Evolutionary conservation across 768 basidiomycete genomes (phyloP).

Genomic region (Polyporus arcularius): DNA sequence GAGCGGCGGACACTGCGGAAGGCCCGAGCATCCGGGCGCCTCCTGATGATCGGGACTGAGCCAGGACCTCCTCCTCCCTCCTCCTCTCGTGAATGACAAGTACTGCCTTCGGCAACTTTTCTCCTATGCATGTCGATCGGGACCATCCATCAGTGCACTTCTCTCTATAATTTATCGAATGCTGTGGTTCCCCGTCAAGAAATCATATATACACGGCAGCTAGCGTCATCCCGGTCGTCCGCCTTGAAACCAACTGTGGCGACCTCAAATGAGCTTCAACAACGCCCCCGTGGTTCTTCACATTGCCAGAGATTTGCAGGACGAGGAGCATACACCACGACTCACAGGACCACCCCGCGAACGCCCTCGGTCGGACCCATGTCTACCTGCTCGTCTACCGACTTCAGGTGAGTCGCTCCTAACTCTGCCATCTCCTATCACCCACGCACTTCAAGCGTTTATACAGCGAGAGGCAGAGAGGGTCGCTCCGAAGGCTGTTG

Average conservation of each 20-base stretch:
- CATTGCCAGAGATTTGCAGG: slow-evolving; percentile 30
- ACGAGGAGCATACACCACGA: slow-evolving; percentile 5
- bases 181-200: background rate
- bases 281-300: slow-evolving; percentile 41
- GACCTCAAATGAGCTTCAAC: slow-evolving; percentile 41
- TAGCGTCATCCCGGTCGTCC: background rate
- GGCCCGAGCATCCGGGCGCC: too few relatives aligned
- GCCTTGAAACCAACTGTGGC: slow-evolving; percentile 1
- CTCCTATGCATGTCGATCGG: too few relatives aligned
- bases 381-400: slow-evolving; percentile 71
- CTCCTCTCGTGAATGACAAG: too few relatives aligned
- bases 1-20: too few relatives aligned
- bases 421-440: slow-evolving; percentile 1
- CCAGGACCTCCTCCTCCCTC: too few relatives aligned
- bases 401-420: slow-evolving; percentile 49
- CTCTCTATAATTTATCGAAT: background rate
- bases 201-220: background rate
- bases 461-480: slow-evolving; percentile 69
- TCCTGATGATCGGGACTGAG: too few relatives aligned
- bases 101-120: too few relatives aligned
- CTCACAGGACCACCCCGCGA: slow-evolving; percentile 30
- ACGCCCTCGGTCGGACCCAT: slow-evolving; percentile 50
- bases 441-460: slow-evolving; percentile 48
- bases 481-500: slow-evolving; percentile 51
- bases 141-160: too few relatives aligned